Percentiles rank a stretch among this genome's conserved stretches.
phyloP scores from a whole-genome alignment of 208 protist species.

The Naegleria gruberi region DNA sequence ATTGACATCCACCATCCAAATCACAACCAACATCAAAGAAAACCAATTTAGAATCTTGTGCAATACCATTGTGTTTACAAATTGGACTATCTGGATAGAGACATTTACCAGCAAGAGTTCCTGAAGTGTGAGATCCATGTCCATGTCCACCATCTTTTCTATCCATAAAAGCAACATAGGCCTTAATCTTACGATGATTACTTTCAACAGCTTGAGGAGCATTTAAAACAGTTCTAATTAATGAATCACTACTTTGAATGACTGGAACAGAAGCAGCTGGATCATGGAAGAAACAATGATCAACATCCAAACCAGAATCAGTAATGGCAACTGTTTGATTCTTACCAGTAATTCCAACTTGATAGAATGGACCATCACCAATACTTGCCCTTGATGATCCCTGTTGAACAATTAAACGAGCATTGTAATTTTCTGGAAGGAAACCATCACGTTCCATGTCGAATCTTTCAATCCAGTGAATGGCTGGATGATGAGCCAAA shows the following conservation, averaged over 20 bases:
- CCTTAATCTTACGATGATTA: not conserved
- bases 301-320: constrained; percentile 8
- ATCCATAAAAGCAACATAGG: not conserved
- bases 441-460: not conserved
- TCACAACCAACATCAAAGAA: not conserved
- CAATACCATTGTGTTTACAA: constrained; percentile 10
- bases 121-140: constrained; percentile 9
- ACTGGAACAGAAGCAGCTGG: not conserved
- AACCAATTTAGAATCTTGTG: not conserved
- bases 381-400: not conserved
- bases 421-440: not conserved
- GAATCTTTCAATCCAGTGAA: not conserved
- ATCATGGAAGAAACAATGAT: constrained; percentile 19
- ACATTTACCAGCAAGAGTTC: not conserved
- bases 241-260: not conserved
- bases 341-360: not conserved
- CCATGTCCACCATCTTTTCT: not conserved
- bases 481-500: not conserved
- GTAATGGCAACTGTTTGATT: not conserved
- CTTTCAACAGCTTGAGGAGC: not conserved
- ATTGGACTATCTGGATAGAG: not conserved
- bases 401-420: not conserved
- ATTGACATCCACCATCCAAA: not conserved
- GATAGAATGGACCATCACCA: not conserved
- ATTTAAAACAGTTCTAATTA: not conserved